Base-by-base conservation (phyloP, 2,329 filamentous ascomycete genomes). In the Xylaria sp. region DNA sequence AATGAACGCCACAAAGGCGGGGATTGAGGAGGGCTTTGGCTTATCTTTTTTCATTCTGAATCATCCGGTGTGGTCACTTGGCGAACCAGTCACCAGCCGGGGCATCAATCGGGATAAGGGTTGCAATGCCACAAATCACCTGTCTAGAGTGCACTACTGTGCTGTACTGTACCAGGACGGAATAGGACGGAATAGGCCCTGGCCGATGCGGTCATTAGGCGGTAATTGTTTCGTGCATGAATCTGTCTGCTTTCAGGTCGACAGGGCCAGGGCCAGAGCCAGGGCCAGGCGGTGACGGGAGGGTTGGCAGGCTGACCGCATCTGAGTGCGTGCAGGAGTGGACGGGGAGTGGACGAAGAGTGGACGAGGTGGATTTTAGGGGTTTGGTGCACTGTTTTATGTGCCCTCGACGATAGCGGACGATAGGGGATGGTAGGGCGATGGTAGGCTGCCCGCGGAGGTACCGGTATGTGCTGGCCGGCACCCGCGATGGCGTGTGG, bases 401-500 rank as follows among this genome's bases (percentile, higher is more conserved):
- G 51, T 57, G 43, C 35, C 41, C 37, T 44, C n/a, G n/a, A n/a
- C n/a, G n/a, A n/a, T n/a, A n/a, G n/a, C n/a, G n/a, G n/a, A n/a
- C n/a, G n/a, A n/a, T n/a, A n/a, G n/a, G 48, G 54, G 44, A 35
- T 3, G 5, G 37, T 29, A 11, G 31, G 10, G n/a, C n/a, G 37
- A 29, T 43, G 60, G 48, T 60, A 60, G 61, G 57, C 48, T 43
- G 37, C 41, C 37, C 17, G 40, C 15, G 54, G 44, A 21, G 33
- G 17, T 31, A 11, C 46, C 37, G 54, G 52, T 47, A 59, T 62
- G 55, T 44, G 60, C 38, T 65, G 55, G 62, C 55, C 6, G 27
- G 53, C 27, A 49, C 21, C 62, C 58, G 55, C 57, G 64, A 60
- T 64, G 62, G 63, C 62, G 66, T 67, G 64, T 63, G 65, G 64